Base-by-base conservation (phyloP, 2,329 filamentous ascomycete species). In the Xylaria sp. region DNA sequence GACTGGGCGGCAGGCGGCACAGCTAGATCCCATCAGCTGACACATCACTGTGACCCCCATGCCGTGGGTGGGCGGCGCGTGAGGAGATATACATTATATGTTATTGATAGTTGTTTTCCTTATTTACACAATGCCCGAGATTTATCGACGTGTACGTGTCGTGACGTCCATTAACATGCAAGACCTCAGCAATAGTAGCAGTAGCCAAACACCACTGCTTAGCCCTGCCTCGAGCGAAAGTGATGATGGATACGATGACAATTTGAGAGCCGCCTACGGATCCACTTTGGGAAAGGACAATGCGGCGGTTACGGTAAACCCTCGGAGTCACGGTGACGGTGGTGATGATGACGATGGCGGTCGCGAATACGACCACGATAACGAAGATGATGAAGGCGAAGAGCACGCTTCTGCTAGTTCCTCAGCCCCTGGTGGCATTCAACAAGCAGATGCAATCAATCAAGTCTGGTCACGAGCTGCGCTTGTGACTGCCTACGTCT, bases 361-460 rank as follows among this genome's bases (percentile, higher is more conserved):
- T 19, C 61, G 69, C 3, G 69, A 64, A 1, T 1, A 19, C 32
- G 63, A 30, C 30, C 21, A 58, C n/a, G 62, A 56, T 45, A 45
- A 67, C 14, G 61, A 48, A 45, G 54, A 39, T 63, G 64, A 65
- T 42, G 45, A 57, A 27, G 64, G 55, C 14, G 66, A 69, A n/a
- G 69, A 64, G 11, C 48, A n/a, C 17, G 24, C 60, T 27, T 63
- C 14, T 36, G 45, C 56, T 11, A 61, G 54, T 57, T 60, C 59
- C 19, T 14, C 64, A 2, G 64, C 70, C 45, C 74, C 79, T 60
- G 71, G 75, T 61, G 80, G 81, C 59, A 75, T 82, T 51, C 75
- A 76, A 65, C 78, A 81, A 53, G 79, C 81, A 58, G 79, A 83
- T 67, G 80, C 81, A 21, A 78, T 80, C 56, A 81, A 81, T 36